These are phyloP conservation scores for Ascosphaera acerosa DNA, from an alignment of 2,329 filamentous ascomycete species.

Conservation along the genomic window DNA sequence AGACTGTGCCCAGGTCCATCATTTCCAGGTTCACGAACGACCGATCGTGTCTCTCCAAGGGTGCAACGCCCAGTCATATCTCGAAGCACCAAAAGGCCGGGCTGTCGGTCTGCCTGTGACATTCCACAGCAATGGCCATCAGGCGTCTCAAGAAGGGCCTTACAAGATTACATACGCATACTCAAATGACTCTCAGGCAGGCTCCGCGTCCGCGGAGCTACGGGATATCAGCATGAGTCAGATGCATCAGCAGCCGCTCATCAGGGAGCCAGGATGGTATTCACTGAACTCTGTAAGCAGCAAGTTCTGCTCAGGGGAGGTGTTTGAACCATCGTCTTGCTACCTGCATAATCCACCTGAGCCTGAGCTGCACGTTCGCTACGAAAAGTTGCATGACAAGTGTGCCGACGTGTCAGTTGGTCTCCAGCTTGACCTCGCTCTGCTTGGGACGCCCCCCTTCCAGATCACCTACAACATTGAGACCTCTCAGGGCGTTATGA, in stretches of 20 bases:
- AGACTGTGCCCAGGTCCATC: constrained; percentile 40
- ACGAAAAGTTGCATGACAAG: constrained; percentile 74
- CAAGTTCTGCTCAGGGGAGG: constrained; percentile 60
- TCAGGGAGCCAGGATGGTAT: constrained; percentile 64
- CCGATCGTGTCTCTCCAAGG: constrained; percentile 45
- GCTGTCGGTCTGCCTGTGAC: constrained; percentile 42
- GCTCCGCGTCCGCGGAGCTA: constrained; percentile 30
- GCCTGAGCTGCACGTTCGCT: constrained; percentile 46
- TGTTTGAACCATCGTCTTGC: constrained; percentile 85
- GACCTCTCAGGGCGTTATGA: constrained; percentile 29
- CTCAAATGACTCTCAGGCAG: constrained; percentile 45
- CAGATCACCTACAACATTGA: constrained; percentile 51
- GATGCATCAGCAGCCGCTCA: constrained; percentile 35
- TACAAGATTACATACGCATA: constrained; percentile 64
- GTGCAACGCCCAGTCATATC: constrained; percentile 54
- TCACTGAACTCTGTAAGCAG: constrained; percentile 57
- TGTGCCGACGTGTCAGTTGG: constrained; percentile 88
- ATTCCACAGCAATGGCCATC: constrained; percentile 37
- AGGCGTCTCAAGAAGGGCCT: constrained; percentile 32
- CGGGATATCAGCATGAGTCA: constrained; percentile 31
- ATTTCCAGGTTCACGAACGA: constrained; percentile 66
- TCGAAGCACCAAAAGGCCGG: constrained; percentile 60
- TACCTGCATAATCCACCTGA: constrained; percentile 75
- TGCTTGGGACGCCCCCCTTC: constrained; percentile 85
- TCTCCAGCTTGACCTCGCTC: constrained; percentile 62